phyloP scores from a whole-genome alignment of 352 stramenopile species.

The Sclerospora graminicola region DNA sequence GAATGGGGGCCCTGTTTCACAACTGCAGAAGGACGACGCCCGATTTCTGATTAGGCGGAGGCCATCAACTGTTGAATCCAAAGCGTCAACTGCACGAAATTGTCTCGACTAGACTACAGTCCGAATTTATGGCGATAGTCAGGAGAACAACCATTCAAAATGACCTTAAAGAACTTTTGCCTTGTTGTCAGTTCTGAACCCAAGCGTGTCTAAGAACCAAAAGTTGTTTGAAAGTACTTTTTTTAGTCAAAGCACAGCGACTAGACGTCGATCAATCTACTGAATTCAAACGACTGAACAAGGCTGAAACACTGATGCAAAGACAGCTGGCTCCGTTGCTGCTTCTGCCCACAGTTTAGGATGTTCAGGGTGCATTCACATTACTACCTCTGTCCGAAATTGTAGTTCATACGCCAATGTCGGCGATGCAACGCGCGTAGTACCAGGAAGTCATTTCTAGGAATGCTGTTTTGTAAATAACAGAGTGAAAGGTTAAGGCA shows the following conservation, averaged over 20 bases:
- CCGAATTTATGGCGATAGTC: conserved; percentile 43
- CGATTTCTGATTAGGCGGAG: no score
- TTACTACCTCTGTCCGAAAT: conserved; percentile 66
- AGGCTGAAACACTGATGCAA: conserved; percentile 43
- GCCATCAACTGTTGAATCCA: conserved; percentile 83
- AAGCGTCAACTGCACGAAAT: conserved; percentile 43
- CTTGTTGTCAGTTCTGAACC: conserved; percentile 76
- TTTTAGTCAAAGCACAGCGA: conserved; percentile 54
- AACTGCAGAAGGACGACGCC: no score
- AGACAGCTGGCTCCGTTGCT: conserved; percentile 46
- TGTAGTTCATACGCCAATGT: conserved; percentile 65
- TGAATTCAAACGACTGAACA: conserved; percentile 14
- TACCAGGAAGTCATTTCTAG: conserved; percentile 73
- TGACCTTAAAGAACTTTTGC: conserved; percentile 70
- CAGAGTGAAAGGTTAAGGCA: conserved; percentile 17
- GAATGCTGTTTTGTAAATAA: conserved; percentile 49
- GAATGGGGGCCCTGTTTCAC: no score
- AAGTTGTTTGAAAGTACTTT: conserved; percentile 44
- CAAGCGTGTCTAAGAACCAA: conserved; percentile 64
- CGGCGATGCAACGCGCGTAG: conserved; percentile 68
- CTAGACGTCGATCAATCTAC: conserved; percentile 14
- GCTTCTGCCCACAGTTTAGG: conserved; percentile 51
- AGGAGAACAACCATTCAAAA: conserved; percentile 88
- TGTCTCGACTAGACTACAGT: conserved; percentile 27
- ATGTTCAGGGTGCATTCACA: conserved; percentile 59